phyloP scores from a whole-genome alignment of 2,329 filamentous ascomycete species.

The Pyricularia grisea region DNA sequence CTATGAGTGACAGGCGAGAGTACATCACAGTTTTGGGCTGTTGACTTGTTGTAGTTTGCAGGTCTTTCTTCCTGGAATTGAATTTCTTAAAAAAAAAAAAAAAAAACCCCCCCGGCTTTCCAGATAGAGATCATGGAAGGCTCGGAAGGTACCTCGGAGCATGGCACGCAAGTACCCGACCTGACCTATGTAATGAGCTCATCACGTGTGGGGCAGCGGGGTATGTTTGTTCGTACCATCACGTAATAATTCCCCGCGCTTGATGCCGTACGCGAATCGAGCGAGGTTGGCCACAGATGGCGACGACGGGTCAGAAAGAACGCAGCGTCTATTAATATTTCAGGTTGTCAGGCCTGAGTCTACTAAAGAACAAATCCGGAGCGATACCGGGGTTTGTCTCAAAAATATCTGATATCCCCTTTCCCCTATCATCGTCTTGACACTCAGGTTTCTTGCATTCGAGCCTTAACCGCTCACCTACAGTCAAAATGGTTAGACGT shows the following conservation, averaged over 20 bases:
- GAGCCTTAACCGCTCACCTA: neutral
- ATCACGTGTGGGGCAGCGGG: neutral
- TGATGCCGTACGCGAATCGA: too few relatives aligned
- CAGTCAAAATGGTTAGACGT: neutral
- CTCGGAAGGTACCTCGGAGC: neutral
- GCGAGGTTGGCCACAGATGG: neutral
- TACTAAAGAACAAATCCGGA: neutral
- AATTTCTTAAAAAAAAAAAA: too few relatives aligned
- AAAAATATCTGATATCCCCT: neutral
- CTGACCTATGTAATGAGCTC: neutral
- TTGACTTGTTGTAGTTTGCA: neutral
- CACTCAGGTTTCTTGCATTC: neutral
- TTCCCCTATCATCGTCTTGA: neutral
- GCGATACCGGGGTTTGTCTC: neutral
- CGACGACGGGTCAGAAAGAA: neutral
- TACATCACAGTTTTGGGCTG: constrained; percentile 49
- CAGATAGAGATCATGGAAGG: neutral
- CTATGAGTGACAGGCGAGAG: constrained; percentile 62
- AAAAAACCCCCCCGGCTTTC: neutral
- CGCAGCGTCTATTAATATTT: neutral
- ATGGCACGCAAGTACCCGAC: neutral
- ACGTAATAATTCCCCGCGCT: neutral
- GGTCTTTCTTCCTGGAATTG: neutral
- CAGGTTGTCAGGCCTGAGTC: neutral
- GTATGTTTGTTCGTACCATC: neutral